Percentiles rank a stretch among this genome's conserved stretches.
phyloP scores from a whole-genome alignment of 2,329 filamentous ascomycete genomes.

The Corinectria fuckeliana region DNA sequence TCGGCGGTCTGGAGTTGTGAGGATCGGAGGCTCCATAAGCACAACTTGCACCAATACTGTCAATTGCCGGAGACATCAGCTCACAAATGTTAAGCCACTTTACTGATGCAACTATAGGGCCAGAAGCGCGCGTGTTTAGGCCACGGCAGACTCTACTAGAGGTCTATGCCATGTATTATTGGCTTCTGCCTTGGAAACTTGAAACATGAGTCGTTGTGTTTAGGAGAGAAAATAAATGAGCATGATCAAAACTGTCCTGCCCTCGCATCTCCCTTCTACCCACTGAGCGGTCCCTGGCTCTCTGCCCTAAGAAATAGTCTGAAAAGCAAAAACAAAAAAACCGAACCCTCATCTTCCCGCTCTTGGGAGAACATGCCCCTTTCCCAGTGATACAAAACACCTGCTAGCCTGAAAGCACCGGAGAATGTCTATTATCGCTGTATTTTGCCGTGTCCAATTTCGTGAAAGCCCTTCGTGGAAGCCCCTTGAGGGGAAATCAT shows the following conservation, averaged over 20 bases:
- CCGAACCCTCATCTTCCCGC: background rate
- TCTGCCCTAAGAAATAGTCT: no score
- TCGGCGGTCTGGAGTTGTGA: background rate
- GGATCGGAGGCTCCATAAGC: background rate
- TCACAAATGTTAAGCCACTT: background rate
- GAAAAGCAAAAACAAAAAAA: background rate
- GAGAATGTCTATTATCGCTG: background rate
- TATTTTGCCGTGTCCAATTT: background rate
- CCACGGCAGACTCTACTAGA: background rate
- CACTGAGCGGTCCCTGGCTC: no score
- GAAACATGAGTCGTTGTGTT: background rate
- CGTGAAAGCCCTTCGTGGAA: background rate
- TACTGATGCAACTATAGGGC: background rate
- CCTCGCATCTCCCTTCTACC: no score
- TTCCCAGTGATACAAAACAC: background rate
- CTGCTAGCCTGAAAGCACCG: slow-evolving; percentile 16
- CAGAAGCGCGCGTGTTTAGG: no score
- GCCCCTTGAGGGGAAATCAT: background rate
- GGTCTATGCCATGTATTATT: background rate
- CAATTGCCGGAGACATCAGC: background rate
- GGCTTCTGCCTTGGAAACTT: background rate
- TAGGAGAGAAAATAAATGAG: no score
- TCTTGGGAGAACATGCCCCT: background rate
- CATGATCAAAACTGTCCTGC: no score
- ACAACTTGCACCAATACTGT: background rate